Base-by-base conservation (phyloP, 441 rosid species). In the Cnidoscolus chayamansa region DNA sequence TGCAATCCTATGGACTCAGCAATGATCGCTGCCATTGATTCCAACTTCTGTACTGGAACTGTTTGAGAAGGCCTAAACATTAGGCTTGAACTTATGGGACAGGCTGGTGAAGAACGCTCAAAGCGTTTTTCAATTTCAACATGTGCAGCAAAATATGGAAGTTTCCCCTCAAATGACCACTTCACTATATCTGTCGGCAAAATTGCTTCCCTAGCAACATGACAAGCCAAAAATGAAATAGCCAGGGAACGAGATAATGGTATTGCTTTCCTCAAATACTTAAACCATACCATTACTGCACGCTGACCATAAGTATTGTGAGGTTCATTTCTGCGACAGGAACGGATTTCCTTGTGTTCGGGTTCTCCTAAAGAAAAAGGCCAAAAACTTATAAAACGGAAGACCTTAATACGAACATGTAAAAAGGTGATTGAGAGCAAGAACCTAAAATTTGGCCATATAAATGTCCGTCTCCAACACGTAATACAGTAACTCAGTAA, bases 151-250 rank as follows among this genome's bases (percentile, higher is more conserved):
- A 81, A 79, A 81, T 84, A 92, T 2, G 93, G 96, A 80, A 89
- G 78, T 78, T 81, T 81, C 77, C 95, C 98, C 81, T 86, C 89
- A 47, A 78, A 40, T 5, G 93, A 84, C 96, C 93, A 89, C 79
- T 86, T 86, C 51, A 86, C 79, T 19, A 93, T 67, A 43, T 91
- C 93, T 1, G 92, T 84, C 7, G 97, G 89, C 59, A 91, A 78
- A 76, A 90, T 68, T 8, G 94, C 78, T 76, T 86, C 89, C 79
- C 94, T 85, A 25, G 82, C 89, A 74, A 86, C 67, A 82, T 88
- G 92, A 75, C 97, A 90, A 70, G 90, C 92, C 74, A 90, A 81
- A 76, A 84, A 88, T 55, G 85, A 90, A 77, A 91, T 78, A 40
- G 89, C 98, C 35, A 91, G 67, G 64, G 94, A 82, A 66, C 69